Percentiles rank a stretch among this genome's conserved stretches.
phyloP scores from a whole-genome alignment of 225 moss, liverwort and hornwort genomes.

The Straminergon stramineum region DNA sequence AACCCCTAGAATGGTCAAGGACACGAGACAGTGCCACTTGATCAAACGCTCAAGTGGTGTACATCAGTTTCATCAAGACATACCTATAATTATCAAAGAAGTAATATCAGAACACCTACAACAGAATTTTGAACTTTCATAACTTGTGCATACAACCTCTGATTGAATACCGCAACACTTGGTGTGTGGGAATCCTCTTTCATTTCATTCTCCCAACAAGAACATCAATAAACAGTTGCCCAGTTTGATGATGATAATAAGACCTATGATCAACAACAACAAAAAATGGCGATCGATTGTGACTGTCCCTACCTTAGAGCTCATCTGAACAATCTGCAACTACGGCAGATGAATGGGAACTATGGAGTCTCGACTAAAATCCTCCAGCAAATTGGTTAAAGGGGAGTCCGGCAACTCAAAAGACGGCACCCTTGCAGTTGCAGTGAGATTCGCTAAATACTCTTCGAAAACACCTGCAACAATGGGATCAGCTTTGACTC shows the following conservation, averaged over 20 bases:
- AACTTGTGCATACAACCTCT: not conserved
- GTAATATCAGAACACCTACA: not conserved
- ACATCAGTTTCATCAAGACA: not conserved
- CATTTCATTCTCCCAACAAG: not conserved
- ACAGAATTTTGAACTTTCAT: not conserved
- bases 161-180: not conserved
- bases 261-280: not conserved
- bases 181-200: not conserved
- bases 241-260: not conserved
- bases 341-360: slow-evolving; percentile 2
- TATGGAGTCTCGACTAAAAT: slow-evolving; percentile 6
- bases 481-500: not conserved
- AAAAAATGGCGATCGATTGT: not conserved
- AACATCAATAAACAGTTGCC: not conserved
- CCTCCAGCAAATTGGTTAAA: slow-evolving; percentile 11
- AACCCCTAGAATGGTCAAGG: not conserved
- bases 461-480: slow-evolving; percentile 1
- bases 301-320: not conserved
- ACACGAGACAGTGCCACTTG: not conserved
- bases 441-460: slow-evolving; percentile 4
- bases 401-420: slow-evolving; percentile 3
- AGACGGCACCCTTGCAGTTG: not conserved
- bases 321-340: not conserved
- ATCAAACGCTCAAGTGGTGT: not conserved
- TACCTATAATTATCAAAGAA: not conserved